A percentile compares a stretch with the other conserved stretches of the same genome.
phyloP scores from a whole-genome alignment of 106 monocot genomes.

The Xerophyta viscosa region DNA sequence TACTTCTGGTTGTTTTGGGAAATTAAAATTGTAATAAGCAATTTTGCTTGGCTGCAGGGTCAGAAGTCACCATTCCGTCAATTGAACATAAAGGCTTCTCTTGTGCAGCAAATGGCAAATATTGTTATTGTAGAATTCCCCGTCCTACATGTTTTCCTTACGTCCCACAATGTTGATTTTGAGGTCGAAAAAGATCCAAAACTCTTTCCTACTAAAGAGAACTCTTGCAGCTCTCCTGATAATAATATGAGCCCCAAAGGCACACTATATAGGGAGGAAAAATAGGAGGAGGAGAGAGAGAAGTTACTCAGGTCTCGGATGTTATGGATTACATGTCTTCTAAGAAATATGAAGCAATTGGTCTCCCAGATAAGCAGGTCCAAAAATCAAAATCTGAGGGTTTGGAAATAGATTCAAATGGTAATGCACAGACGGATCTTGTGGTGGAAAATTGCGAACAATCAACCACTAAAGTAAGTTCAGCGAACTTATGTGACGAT shows the following conservation, averaged over 20 bases:
- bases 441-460: not conserved
- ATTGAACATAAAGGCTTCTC: constrained; percentile 37
- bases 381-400: not conserved
- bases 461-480: not conserved
- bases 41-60: constrained; percentile 18
- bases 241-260: constrained; percentile 24
- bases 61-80: constrained; percentile 45
- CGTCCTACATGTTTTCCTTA: constrained; percentile 67
- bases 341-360: not conserved
- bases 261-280: constrained; percentile 60
- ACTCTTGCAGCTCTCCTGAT: constrained; percentile 9
- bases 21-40: not conserved
- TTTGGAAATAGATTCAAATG: not conserved
- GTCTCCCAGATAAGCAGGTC: constrained; percentile 2
- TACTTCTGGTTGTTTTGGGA: too few species aligned
- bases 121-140: constrained; percentile 71
- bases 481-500: not conserved
- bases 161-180: constrained; percentile 48
- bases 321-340: too few species aligned
- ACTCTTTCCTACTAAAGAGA: constrained; percentile 3
- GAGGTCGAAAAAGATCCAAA: constrained; percentile 21
- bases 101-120: constrained; percentile 43
- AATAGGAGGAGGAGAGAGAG: constrained; percentile 54
- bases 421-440: not conserved
- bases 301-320: constrained; percentile 46